These are phyloP conservation scores for Penium margaritaceum DNA, from an alignment of 139 green algal genomes.

Conservation along the genomic window DNA sequence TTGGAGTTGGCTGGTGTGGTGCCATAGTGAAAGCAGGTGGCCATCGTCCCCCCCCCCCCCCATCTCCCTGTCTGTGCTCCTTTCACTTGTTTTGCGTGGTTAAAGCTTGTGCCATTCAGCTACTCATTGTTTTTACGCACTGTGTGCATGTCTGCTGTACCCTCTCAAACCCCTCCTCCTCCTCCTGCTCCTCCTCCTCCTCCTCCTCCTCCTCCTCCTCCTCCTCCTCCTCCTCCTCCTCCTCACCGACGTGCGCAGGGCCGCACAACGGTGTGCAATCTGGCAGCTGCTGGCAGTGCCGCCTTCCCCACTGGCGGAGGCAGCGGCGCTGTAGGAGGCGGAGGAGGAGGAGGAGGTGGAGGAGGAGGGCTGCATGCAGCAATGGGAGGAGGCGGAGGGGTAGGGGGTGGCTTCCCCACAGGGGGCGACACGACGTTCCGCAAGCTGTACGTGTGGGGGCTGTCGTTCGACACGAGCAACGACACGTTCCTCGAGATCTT, in stretches of 20 bases:
- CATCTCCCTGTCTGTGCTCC: background rate
- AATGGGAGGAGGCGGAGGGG: no score
- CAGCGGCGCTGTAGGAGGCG: background rate
- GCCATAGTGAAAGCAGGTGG: no score
- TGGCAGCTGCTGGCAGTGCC: constrained; percentile 31
- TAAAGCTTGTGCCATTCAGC: background rate
- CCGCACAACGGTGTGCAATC: constrained; percentile 34
- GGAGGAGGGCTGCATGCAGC: no score
- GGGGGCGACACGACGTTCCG: background rate
- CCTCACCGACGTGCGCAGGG: constrained; percentile 1
- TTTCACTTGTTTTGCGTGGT: background rate
- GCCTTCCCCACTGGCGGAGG: background rate
- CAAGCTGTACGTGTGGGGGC: constrained; percentile 44
- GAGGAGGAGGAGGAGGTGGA: no score
- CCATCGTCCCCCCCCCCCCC: background rate
- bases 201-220: background rate
- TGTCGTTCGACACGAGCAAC: constrained; percentile 41
- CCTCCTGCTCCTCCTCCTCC: background rate
- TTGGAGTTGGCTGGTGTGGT: no score
- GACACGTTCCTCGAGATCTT: constrained; percentile 39
- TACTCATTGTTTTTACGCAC: background rate
- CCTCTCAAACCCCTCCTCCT: background rate
- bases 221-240: background rate
- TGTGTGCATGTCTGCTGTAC: background rate
- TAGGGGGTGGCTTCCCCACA: background rate